Conservation (phyloP, 139 green algal species). For the Volvox africanus region DNA sequence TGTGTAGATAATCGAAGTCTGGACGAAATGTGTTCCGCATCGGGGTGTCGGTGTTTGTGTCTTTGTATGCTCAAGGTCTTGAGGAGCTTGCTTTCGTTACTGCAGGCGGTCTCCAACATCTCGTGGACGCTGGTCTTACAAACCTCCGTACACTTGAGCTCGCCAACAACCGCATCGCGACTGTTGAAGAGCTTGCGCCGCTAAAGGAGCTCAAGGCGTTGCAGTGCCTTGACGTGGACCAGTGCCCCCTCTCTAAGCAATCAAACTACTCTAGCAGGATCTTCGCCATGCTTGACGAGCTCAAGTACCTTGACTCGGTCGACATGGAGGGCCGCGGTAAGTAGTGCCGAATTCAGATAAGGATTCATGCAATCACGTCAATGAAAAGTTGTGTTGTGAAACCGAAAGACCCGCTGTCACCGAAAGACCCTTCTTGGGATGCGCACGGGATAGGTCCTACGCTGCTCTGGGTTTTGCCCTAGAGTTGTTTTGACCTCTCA, state of each 20-base stretch:
- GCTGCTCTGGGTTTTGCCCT: too few species aligned
- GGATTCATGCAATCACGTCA: too few species aligned
- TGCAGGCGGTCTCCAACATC: slow-evolving; percentile 33
- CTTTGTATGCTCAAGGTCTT: too few species aligned
- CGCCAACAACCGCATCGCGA: slow-evolving; percentile 39
- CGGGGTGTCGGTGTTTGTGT: too few species aligned
- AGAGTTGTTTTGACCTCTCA: too few species aligned
- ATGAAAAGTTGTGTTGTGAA: too few species aligned
- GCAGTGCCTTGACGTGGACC: slow-evolving; percentile 9
- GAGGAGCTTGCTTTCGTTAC: background rate
- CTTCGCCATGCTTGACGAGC: slow-evolving; percentile 49
- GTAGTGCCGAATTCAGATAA: background rate
- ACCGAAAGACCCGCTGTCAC: too few species aligned
- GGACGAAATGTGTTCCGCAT: too few species aligned
- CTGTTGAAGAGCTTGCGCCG: slow-evolving; percentile 4
- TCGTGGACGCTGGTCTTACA: slow-evolving; percentile 29
- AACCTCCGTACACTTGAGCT: slow-evolving; percentile 30
- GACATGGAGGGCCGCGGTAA: slow-evolving; percentile 40
- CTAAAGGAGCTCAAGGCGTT: slow-evolving; percentile 23
- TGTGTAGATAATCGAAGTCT: too few species aligned
- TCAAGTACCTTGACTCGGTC: slow-evolving; percentile 32
- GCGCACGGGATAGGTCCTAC: too few species aligned
- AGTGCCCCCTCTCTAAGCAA: background rate
- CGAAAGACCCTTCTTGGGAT: too few species aligned
- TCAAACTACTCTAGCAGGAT: background rate